Base-by-base conservation (phyloP, 1,284 basidiomycete genomes). In the Boletellus deceptivus region DNA sequence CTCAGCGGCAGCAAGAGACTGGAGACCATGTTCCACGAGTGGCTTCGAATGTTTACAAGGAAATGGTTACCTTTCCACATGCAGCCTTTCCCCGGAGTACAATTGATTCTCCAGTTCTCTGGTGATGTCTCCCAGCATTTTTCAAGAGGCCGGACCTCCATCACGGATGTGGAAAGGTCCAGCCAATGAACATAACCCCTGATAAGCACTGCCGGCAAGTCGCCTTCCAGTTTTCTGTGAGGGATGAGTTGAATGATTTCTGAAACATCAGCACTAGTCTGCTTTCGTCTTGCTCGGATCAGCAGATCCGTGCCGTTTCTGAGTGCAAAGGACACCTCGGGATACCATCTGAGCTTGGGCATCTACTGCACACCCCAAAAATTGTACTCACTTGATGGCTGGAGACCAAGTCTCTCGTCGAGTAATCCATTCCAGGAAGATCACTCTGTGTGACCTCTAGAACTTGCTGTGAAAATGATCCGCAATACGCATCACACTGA, bases 171-270 rank as follows among this genome's bases (percentile, higher is more conserved):
- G 0, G 48, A n/a, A 9, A 72, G 46, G 13, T 69, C 52, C 22
- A 75, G 54, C 74, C 75, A 77, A 55, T 75, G 74, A 6, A 59
- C 57, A 34, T 70, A 67, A 7, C 69, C 60, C 2, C 62, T 27
- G 3, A 72, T 57, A 14, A 78, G 60, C 4, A 58, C 46, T 0
- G 13, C 33, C 0, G 77, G 77, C 2, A 79, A 54, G 50, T 78
- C 77, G 0, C 55, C 48, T 3, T n/a, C 31, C 9, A 79, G 56
- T 14, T 57, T 54, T 10, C 47, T 38, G 16, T 29, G 40, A 29
- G 40, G 40, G 6, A 42, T 42, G n/a, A 42, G 40, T n/a, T 42
- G 25, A 10, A 42, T 17, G 8, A 31, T 29, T 1, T 31, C 25
- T 16, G 24, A 17, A 18, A 18, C 17, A 18, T 0, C 10, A 25